Evolutionary conservation across 202 grass and related monocot genomes (phyloP).

Genomic region (Carex arenaria): DNA sequence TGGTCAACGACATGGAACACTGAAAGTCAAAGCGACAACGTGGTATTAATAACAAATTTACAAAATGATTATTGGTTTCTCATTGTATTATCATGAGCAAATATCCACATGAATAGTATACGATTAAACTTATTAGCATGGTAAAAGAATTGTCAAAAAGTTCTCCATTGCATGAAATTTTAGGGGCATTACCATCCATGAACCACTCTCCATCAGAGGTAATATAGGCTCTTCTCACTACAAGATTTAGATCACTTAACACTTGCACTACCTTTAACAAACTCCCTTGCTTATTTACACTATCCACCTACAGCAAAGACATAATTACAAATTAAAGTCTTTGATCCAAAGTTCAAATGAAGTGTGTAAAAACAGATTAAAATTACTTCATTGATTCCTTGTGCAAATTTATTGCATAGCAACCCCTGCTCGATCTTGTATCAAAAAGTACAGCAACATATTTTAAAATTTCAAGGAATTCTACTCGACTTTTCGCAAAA

Average conservation of each 20-base stretch:
- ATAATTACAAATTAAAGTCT: constrained; percentile 6
- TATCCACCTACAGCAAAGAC: constrained; percentile 29
- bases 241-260: constrained; percentile 34
- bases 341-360: background rate
- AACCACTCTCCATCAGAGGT: constrained; percentile 45
- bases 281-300: constrained; percentile 35
- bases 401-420: background rate
- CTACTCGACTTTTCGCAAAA: background rate
- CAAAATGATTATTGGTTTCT: background rate
- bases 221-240: constrained; percentile 35
- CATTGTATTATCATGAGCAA: background rate
- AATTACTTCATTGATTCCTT: background rate
- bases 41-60: constrained; percentile 7
- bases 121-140: background rate
- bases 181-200: constrained; percentile 36
- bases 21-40: constrained; percentile 20
- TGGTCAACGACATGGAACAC: constrained; percentile 80
- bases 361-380: background rate
- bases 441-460: background rate
- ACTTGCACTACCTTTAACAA: constrained; percentile 39
- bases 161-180: background rate
- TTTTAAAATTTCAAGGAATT: background rate
- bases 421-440: background rate
- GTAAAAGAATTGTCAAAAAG: background rate
- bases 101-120: background rate